phyloP scores from a whole-genome alignment of 1,139 yeast genomes.

The Geotrichum candidum region DNA sequence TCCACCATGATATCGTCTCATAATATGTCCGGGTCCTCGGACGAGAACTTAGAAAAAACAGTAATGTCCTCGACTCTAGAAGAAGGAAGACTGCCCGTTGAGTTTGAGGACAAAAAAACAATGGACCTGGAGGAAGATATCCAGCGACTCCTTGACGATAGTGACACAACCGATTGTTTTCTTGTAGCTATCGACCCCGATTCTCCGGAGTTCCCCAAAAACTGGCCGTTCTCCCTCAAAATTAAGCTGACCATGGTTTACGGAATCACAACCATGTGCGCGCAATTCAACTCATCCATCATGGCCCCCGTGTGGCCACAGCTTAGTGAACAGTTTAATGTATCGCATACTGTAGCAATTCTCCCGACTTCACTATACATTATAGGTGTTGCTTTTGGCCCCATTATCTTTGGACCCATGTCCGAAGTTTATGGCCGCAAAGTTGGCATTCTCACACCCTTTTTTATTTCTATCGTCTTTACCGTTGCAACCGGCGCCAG shows the following conservation, averaged over 20 bases:
- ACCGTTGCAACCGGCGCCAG: conserved; percentile 52
- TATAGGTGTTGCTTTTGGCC: conserved; percentile 68
- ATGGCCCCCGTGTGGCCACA: conserved; percentile 42
- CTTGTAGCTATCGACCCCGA: not conserved
- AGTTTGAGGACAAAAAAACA: not conserved
- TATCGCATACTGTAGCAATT: conserved; percentile 55
- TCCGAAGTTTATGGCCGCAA: conserved; percentile 75
- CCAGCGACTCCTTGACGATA: conserved; percentile 10
- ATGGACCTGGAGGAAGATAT: conserved; percentile 4
- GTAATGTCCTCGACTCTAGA: not conserved
- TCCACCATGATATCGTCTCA: not conserved
- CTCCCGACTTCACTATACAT: conserved; percentile 64
- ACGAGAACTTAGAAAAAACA: not conserved
- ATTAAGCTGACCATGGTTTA: conserved; percentile 39
- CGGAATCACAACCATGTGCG: conserved; percentile 41
- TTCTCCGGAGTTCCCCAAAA: conserved; percentile 22
- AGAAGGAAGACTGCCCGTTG: not conserved
- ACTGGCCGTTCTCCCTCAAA: conserved; percentile 37
- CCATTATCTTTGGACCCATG: conserved; percentile 70
- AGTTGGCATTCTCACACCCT: conserved; percentile 58
- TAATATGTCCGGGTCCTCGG: not conserved
- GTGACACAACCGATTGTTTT: conserved; percentile 1
- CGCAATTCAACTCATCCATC: conserved; percentile 41
- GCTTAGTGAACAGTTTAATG: conserved; percentile 45
- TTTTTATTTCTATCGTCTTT: conserved; percentile 43